A percentile compares a stretch with the other conserved stretches of the same genome.
These are phyloP conservation scores for Saccharomycopsis guyanensis DNA, from an alignment of 805 yeast genomes.

Conservation along the genomic window DNA sequence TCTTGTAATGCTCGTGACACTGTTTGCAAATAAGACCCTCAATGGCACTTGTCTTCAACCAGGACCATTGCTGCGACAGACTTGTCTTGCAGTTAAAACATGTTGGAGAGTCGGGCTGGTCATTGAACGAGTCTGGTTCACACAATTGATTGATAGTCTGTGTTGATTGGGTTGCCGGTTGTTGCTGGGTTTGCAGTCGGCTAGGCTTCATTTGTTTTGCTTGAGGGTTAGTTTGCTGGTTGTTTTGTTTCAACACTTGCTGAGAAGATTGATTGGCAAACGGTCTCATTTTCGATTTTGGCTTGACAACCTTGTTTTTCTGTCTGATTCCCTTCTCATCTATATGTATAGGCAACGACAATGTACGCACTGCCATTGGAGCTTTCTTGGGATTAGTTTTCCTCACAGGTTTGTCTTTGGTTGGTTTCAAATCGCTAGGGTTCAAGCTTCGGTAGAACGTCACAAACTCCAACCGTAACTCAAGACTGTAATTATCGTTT, in stretches of 20 bases:
- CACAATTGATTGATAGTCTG: not conserved
- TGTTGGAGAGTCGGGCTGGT: slow-evolving; percentile 12
- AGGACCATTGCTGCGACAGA: slow-evolving; percentile 14
- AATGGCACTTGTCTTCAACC: slow-evolving; percentile 7
- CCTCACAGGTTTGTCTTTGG: not conserved
- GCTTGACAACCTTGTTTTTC: not conserved
- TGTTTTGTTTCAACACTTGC: not conserved
- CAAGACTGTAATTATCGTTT: slow-evolving; percentile 10
- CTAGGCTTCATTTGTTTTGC: not conserved
- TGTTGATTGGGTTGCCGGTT: not conserved
- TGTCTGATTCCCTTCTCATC: no score
- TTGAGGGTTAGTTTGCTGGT: not conserved
- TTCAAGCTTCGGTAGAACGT: slow-evolving; percentile 5
- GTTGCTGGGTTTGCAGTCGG: not conserved
- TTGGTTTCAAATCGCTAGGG: not conserved
- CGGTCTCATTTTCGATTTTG: not conserved
- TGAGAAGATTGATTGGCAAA: not conserved
- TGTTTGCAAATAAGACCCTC: slow-evolving; percentile 20
- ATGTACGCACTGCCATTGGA: slow-evolving; percentile 19
- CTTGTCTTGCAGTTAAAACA: slow-evolving; percentile 15
- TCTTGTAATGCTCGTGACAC: slow-evolving; percentile 17
- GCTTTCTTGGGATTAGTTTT: slow-evolving; percentile 10
- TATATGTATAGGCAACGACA: slow-evolving; percentile 16
- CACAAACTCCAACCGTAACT: slow-evolving; percentile 13
- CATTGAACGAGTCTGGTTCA: slow-evolving; percentile 12